These are phyloP conservation scores for Huntiella decipiens DNA, from an alignment of 2,329 filamentous ascomycete species.

Conservation along the genomic window DNA sequence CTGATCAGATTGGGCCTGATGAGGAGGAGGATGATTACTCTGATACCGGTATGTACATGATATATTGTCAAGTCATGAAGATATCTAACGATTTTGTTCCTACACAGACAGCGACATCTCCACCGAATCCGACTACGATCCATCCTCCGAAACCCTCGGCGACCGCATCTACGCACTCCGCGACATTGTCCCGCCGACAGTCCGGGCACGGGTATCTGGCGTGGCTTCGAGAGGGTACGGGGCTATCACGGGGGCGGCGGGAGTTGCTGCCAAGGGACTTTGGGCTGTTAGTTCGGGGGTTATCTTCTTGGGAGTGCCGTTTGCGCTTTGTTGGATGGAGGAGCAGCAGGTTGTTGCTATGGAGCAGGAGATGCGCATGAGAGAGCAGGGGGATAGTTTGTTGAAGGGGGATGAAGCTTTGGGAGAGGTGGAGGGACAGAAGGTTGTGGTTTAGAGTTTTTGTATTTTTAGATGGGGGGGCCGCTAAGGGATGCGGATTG, in stretches of 20 bases:
- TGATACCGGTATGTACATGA: constrained; percentile 54
- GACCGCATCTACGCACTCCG: constrained; percentile 55
- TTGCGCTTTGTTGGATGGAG: constrained; percentile 80
- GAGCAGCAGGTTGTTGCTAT: constrained; percentile 94
- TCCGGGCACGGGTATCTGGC: constrained; percentile 43
- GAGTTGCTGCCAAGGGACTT: constrained; percentile 53
- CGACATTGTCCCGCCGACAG: constrained; percentile 57
- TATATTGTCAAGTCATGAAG: background rate
- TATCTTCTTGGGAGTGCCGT: constrained; percentile 78
- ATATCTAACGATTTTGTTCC: constrained; percentile 1
- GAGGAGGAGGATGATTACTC: constrained; percentile 86
- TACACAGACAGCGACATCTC: constrained; percentile 62
- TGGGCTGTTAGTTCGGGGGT: constrained; percentile 86
- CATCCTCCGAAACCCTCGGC: constrained; percentile 35
- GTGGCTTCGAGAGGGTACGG: constrained; percentile 26
- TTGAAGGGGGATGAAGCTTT: constrained; percentile 24
- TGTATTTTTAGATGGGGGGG: background rate
- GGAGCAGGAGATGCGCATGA: constrained; percentile 94
- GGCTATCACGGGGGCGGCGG: constrained; percentile 39
- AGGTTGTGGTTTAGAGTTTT: constrained; percentile 29
- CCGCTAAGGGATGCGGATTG: background rate
- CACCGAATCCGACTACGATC: constrained; percentile 54
- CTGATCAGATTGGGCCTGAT: constrained; percentile 47
- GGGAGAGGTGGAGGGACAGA: constrained; percentile 20
- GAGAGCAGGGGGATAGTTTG: constrained; percentile 68